Evolutionary conservation across 2,329 filamentous ascomycete genomes (phyloP).

Genomic region (Neopestalotiopsis clavispora): DNA sequence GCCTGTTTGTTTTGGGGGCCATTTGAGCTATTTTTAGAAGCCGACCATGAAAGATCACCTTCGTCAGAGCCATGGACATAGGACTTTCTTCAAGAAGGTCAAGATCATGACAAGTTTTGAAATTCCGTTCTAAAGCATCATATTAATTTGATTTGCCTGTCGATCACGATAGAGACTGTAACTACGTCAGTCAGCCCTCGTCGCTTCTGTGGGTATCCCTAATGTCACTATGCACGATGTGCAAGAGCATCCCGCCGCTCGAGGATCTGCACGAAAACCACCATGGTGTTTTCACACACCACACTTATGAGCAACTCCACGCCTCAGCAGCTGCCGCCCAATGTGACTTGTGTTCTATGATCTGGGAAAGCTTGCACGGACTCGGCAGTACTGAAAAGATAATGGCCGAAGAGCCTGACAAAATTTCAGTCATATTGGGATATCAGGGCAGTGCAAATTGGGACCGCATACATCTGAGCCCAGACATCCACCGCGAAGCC

Average conservation of each 20-base stretch:
- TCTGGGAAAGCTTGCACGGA: background rate
- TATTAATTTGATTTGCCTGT: no score
- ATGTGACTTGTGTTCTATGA: background rate
- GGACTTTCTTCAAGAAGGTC: background rate
- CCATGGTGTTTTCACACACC: background rate
- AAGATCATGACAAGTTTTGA: background rate
- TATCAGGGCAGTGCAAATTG: background rate
- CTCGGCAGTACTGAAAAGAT: background rate
- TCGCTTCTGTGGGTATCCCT: background rate
- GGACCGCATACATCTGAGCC: background rate
- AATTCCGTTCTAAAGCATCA: no score
- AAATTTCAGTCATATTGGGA: background rate
- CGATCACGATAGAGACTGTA: no score
- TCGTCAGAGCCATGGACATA: background rate
- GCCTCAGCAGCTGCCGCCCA: background rate
- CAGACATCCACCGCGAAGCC: background rate
- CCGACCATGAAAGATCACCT: background rate
- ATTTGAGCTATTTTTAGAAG: slow-evolving; percentile 1
- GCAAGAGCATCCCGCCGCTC: background rate
- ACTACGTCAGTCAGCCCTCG: no score
- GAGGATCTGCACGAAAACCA: background rate
- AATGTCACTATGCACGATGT: background rate
- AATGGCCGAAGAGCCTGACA: background rate
- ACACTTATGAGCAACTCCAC: background rate
- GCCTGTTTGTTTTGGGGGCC: background rate